Base-by-base conservation (phyloP, 2,329 filamentous ascomycete species). In the Lojkania enalia region DNA sequence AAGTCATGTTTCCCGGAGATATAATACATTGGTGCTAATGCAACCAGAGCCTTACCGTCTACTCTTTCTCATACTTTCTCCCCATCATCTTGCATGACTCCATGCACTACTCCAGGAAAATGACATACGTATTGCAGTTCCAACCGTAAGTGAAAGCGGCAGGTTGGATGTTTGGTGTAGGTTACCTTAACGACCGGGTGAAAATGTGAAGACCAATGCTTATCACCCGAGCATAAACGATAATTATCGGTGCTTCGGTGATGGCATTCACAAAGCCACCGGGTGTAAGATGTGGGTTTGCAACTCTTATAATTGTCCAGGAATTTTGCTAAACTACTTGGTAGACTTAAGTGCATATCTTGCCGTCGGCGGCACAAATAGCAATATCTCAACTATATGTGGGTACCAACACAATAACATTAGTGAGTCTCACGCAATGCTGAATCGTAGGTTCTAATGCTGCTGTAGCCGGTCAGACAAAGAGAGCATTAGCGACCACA, bases 21-120 rank as follows among this genome's bases (percentile, higher is more conserved):
- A n/a, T n/a, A n/a, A n/a, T n/a, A n/a, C n/a, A n/a, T n/a, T n/a
- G n/a, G n/a, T 41, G 27, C 38, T 41, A 21, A 41, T 27, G 6
- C 55, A 54, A 53, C 49, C 46, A 42, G 0, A 61, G 59, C 7
- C 58, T 60, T 3, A 56, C 59, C 7, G 59, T 58, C 6, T 65
- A 65, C 39, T 59, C 60, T 6, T 61, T 65, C 36, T 57, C 60
- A 1, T 64, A 61, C 49, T 64, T 63, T 40, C 46, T 61, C 0
- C 61, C 61, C 9, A 63, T 65, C 40, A 61, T 65, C 19, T 48
- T 63, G 4, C 61, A 60, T 20, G 57, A 58, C 12, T 60, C 59
- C 7, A 64, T 65, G 60, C 55, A 55, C 2, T 65, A 60, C 50
- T 61, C 50, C 20, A 39, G 50, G 5, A 57, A 58, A 29, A 56